These are phyloP conservation scores for Venturia pyrina DNA, from an alignment of 2,329 filamentous ascomycete species.

Conservation along the genomic window DNA sequence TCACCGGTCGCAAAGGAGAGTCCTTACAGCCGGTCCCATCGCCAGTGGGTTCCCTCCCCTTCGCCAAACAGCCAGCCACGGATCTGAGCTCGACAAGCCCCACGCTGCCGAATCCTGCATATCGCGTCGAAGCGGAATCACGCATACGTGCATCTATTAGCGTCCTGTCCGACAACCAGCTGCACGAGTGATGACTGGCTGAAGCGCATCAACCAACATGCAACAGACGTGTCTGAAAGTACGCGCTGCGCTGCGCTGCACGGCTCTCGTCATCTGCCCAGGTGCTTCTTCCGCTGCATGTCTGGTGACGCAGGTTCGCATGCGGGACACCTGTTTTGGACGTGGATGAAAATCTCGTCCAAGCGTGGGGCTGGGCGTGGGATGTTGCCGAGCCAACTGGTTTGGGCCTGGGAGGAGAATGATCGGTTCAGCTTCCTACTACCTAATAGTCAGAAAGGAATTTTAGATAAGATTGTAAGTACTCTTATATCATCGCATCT, in stretches of 20 bases:
- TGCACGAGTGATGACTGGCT: background rate
- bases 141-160: background rate
- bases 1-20: background rate
- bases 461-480: too few relatives aligned
- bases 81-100: background rate
- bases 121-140: background rate
- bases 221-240: constrained; percentile 1
- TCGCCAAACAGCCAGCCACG: background rate
- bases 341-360: background rate
- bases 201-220: background rate
- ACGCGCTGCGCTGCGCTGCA: background rate
- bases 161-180: background rate
- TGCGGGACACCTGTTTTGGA: background rate
- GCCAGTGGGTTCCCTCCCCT: background rate
- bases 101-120: background rate
- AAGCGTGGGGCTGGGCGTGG: background rate
- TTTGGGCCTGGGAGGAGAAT: too few relatives aligned
- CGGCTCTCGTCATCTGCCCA: background rate
- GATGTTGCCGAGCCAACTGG: too few relatives aligned
- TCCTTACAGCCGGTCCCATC: background rate
- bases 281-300: background rate
- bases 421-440: too few relatives aligned
- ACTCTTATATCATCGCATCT: too few relatives aligned
- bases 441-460: too few relatives aligned
- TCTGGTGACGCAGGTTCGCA: background rate